Percentiles rank a stretch among this genome's conserved stretches.
Conservation (phyloP, 2,329 filamentous ascomycete species). For the Orbilia quercus region DNA sequence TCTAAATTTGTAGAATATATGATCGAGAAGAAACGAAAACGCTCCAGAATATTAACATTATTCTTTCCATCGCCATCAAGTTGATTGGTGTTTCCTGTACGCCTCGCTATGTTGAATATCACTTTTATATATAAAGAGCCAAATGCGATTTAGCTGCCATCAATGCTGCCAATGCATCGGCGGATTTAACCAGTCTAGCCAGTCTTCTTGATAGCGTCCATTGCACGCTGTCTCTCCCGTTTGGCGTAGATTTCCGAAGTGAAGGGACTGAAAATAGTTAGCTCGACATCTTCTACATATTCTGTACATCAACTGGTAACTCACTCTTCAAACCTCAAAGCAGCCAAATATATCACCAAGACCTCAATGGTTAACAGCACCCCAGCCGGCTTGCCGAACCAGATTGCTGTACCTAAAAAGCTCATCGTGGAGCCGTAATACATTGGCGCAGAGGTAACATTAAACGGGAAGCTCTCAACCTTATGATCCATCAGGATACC, state of each 20-base stretch:
- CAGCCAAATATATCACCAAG: constrained; percentile 58
- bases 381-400: constrained; percentile 88
- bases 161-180: background rate
- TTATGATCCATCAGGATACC: constrained; percentile 96
- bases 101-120: constrained; percentile 50
- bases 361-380: constrained; percentile 66
- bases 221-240: constrained; percentile 72
- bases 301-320: constrained; percentile 65
- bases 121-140: constrained; percentile 8
- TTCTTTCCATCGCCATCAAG: constrained; percentile 35
- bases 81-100: constrained; percentile 42
- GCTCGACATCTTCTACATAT: background rate
- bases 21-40: constrained; percentile 17
- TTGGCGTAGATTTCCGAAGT: constrained; percentile 92
- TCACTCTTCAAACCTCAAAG: constrained; percentile 60
- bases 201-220: constrained; percentile 58
- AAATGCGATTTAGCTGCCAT: background rate
- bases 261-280: constrained; percentile 71
- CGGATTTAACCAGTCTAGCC: constrained; percentile 40
- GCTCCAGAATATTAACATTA: constrained; percentile 18
- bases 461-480: constrained; percentile 96
- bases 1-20: constrained; percentile 3
- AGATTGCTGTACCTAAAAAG: constrained; percentile 87
- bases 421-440: constrained; percentile 94
- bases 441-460: constrained; percentile 89